Evolutionary conservation across 106 monocot species (phyloP).

Genomic region (Platanthera guangdongensis): DNA sequence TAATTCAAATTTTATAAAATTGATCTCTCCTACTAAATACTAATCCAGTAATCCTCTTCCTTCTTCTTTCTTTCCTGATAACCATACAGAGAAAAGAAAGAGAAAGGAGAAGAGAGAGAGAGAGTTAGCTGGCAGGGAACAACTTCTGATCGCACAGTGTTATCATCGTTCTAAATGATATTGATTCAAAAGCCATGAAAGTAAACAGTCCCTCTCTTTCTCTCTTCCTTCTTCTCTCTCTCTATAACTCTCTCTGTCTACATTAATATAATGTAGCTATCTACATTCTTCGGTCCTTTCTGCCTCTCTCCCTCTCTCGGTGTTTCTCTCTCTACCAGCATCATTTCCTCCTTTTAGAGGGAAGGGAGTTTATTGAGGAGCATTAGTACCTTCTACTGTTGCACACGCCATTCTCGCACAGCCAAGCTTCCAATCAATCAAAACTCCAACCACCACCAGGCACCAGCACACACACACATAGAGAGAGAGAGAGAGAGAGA

Average conservation of each 20-base stretch:
- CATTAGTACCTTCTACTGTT: conserved; percentile 3
- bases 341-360: neutral
- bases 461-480: neutral
- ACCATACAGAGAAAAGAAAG: too few relatives aligned
- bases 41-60: too few relatives aligned
- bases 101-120: neutral
- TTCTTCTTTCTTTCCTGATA: too few relatives aligned
- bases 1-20: too few relatives aligned
- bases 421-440: conserved; percentile 6
- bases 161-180: conserved; percentile 5
- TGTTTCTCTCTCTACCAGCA: neutral
- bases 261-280: neutral
- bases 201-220: neutral
- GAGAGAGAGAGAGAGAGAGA: neutral
- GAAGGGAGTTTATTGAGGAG: neutral
- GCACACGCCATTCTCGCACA: conserved; percentile 3
- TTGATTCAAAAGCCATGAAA: conserved; percentile 2
- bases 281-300: neutral
- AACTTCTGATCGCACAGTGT: conserved; percentile 1
- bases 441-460: conserved; percentile 3
- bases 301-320: neutral
- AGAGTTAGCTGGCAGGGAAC: neutral
- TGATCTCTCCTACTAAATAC: too few relatives aligned
- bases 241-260: too few relatives aligned
- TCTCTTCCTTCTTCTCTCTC: neutral